Evolutionary conservation across 257 asterid species (phyloP).

Genomic region (Lycium ferocissimum): DNA sequence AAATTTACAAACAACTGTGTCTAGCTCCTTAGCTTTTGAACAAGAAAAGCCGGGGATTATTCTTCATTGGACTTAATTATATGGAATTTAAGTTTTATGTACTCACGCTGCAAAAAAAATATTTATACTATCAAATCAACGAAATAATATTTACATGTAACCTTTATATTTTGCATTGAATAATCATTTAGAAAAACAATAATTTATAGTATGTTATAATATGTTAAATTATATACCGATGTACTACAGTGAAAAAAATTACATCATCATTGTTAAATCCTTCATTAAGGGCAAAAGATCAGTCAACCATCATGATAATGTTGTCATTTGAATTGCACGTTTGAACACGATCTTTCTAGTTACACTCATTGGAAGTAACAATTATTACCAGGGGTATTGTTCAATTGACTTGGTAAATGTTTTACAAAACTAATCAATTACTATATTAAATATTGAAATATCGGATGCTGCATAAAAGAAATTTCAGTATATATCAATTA

Average conservation of each 20-base stretch:
- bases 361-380: conserved; percentile 6
- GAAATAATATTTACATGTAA: too few species aligned
- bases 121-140: too few species aligned
- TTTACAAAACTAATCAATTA: too few species aligned
- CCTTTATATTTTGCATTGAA: too few species aligned
- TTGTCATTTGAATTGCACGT: neutral
- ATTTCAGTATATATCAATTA: too few species aligned
- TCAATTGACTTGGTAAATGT: too few species aligned
- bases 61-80: neutral
- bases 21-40: neutral
- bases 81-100: too few species aligned
- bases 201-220: too few species aligned
- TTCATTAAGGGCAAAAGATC: neutral
- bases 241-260: neutral
- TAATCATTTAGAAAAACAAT: too few species aligned
- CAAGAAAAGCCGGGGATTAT: neutral
- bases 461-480: too few species aligned
- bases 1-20: neutral
- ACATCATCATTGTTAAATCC: neutral
- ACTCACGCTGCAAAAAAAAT: too few species aligned
- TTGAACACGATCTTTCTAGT: neutral
- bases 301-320: conserved; percentile 12
- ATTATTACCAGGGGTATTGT: neutral
- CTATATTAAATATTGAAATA: too few species aligned
- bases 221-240: neutral